Conservation (phyloP, 495 filamentous ascomycete genomes). For the Annulohypoxylon maeteangense region DNA sequence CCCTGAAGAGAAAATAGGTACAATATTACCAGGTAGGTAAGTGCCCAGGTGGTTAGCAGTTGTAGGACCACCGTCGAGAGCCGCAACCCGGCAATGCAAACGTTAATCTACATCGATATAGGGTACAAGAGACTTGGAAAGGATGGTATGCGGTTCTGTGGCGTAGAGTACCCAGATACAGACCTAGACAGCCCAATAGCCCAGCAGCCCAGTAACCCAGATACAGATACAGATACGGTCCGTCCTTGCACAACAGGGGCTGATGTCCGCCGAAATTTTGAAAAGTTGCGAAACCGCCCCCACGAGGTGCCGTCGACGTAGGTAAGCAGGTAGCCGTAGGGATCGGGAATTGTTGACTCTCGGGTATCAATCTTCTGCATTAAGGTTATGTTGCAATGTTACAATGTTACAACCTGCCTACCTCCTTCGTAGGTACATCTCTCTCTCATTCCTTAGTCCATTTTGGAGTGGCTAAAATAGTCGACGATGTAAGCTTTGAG, state of each 20-base stretch:
- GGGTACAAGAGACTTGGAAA: conserved; percentile 6
- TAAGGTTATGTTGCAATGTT: conserved; percentile 43
- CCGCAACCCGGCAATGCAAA: conserved; percentile 16
- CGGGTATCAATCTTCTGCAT: conserved; percentile 45
- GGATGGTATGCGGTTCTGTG: conserved; percentile 20
- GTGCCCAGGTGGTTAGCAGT: background rate
- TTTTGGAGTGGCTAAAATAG: conserved; percentile 32
- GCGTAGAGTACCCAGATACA: conserved; percentile 21
- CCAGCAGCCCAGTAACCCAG: too few species aligned
- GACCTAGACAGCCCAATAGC: conserved; percentile 1
- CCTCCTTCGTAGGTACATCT: conserved; percentile 9
- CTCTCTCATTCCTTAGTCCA: conserved; percentile 14
- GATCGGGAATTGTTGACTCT: conserved; percentile 45
- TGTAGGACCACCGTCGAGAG: conserved; percentile 23
- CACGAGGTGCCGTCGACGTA: conserved; percentile 41
- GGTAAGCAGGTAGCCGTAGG: conserved; percentile 40
- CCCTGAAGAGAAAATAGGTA: background rate
- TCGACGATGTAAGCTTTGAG: conserved; percentile 34
- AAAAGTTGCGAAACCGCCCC: conserved; percentile 41
- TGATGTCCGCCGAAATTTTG: conserved; percentile 32
- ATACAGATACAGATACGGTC: conserved; percentile 21
- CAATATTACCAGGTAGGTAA: background rate
- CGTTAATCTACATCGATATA: conserved; percentile 15
- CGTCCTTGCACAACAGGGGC: conserved; percentile 27
- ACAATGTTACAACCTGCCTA: conserved; percentile 31